These are phyloP conservation scores for Flaveria robusta DNA, from an alignment of 129 eudicot species.

Conservation along the genomic window DNA sequence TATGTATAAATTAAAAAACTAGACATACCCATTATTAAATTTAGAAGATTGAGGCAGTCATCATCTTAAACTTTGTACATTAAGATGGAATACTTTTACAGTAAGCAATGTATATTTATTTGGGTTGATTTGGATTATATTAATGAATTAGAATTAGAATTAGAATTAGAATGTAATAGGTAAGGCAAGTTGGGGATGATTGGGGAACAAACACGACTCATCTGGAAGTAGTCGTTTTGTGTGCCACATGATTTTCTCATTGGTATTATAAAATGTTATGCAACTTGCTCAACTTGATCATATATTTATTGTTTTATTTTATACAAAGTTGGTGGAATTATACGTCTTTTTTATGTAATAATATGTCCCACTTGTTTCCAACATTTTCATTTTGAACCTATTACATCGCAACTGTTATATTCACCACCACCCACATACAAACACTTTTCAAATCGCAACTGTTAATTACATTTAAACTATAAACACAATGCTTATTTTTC, in stretches of 20 bases:
- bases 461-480: too few relatives aligned
- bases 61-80: conserved; percentile 6
- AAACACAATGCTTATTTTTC: too few relatives aligned
- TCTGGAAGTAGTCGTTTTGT: conserved; percentile 31
- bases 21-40: too few relatives aligned
- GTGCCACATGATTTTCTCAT: conserved; percentile 35
- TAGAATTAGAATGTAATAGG: neutral
- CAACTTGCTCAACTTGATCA: conserved; percentile 38
- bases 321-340: conserved; percentile 30
- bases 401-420: neutral
- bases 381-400: neutral
- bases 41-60: neutral
- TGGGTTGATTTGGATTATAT: conserved; percentile 5
- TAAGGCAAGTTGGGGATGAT: conserved; percentile 35
- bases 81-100: conserved; percentile 7
- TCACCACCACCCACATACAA: neutral
- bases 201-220: conserved; percentile 39
- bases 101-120: conserved; percentile 20
- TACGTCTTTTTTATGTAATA: neutral
- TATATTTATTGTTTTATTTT: neutral
- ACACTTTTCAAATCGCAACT: neutral
- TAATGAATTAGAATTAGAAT: too few relatives aligned
- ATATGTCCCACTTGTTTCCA: conserved; percentile 7
- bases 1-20: too few relatives aligned
- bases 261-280: conserved; percentile 33